Evolutionary conservation across 257 asterid genomes (phyloP), one percentile per base, ranked within the genome.

Genomic region (Gentiana macrophylla): DNA sequence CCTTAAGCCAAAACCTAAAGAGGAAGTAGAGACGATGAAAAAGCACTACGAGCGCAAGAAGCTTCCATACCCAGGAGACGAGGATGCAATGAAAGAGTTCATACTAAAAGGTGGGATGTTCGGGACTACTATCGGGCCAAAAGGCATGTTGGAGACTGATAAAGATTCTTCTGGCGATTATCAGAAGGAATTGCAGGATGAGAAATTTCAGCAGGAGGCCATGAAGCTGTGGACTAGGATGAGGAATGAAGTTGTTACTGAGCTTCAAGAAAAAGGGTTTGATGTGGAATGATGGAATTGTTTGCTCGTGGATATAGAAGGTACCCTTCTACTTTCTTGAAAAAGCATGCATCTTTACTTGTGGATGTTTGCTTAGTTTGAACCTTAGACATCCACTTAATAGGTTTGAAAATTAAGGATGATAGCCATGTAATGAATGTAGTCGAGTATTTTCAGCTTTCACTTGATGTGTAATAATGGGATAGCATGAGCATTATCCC

Each of bases 61-160:
- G 53, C 84, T 81, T 55, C 98, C 98, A 1, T 90, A 86, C 62
- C 98, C 96, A 0, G 98, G 96, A 1, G 96, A 86, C 32, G 72
- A 65, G 32, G 95, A 85, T 49, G 98, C 98, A 13, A 87, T 91
- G 98, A 77, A 83, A 62, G 94, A 91, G 56, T 91, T 91, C 57
- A 54, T 91, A 55, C 77, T 85, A 1, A 78, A 78, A 48, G 98
- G 98, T 32, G 98, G 98, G 60, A 87, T 87, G 97, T 87, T 87
- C n/a, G 98, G 98, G 15, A 91, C 97, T 2, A 70, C 81, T 37
- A 83, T 87, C 35, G 98, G 95, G 68, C 98, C 98, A 0, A 91
- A 85, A 77, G 98, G 98, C 48, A 44, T 78, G 2, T 32, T 84
- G 3, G 98, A 84, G 34, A 54, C 73, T 0, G 95, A 91, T 57